Base-by-base conservation (phyloP, 169 alveolate species). In the Cryptosporidium sp. region DNA sequence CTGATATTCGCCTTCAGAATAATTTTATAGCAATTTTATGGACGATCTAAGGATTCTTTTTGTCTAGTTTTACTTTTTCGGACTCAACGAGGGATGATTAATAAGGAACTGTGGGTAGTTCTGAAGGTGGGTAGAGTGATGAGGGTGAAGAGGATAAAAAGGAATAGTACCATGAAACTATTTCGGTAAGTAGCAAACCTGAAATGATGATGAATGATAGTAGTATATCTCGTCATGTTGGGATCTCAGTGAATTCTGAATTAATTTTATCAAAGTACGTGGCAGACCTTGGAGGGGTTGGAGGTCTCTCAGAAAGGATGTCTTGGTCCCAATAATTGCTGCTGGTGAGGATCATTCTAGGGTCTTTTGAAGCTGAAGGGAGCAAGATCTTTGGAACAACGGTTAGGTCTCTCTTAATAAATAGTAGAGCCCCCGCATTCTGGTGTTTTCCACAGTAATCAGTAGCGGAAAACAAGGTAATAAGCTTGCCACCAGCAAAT, bases 381-480 rank as follows among this genome's bases (percentile, higher is more conserved):
- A 97, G 97, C 18, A 98, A 97, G 65, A 98, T 95, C 95, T 98
- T 98, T 3, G 99, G 99, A 61, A 98, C 98, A 45, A 98, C 96
- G 37, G 99, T 98, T 71, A 96, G 93, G 85, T 97, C 98, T 70
- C 99, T 96, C 73, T 99, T 96, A 48, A 98, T 96, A 86, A 97
- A 95, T 33, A 98, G 95, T 73, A 98, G 94, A 1, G 99, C 99
- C 16, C 99, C 89, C 6, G 89, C 89, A 80, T 98, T 98, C 91
- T 97, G 97, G 93, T 98, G 99, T 91, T 99, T 98, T 75, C 99
- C 99, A 93, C 99, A 98, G 92, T 98, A 98, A 94, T 98, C 99
- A 50, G 99, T 98, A 0, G 99, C 99, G 26, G 99, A 97, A 93
- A 98, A 98, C 23, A 98, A 98, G 1, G 99, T 99, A 52, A 99